Base-by-base conservation (phyloP, 2,329 filamentous ascomycete genomes). In the Neodidymelliopsis sp. region DNA sequence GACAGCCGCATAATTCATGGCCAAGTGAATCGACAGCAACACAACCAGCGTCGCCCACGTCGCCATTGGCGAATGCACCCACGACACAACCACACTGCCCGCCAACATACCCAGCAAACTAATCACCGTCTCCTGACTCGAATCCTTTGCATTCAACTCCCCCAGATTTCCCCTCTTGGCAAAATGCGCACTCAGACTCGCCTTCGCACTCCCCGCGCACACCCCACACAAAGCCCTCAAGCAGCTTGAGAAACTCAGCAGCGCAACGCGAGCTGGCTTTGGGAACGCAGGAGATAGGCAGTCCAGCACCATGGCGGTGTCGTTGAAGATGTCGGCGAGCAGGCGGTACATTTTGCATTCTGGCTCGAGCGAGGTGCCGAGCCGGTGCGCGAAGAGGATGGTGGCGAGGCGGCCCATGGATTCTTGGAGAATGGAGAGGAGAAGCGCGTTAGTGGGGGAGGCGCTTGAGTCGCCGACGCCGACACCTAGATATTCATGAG, bases 131-230 rank as follows among this genome's bases (percentile, higher is more conserved):
- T 97, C 94, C 75, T 97, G 94, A 58, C 90, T 95, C 10, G 91
- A 91, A 70, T 97, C 93, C 81, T 96, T 87, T 77, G 93, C 92
- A 74, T 97, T 97, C 47, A 99, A 80, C 72, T 97, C 93, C 2
- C 90, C 93, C 33, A 97, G 75, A 70, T 97, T 97, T 27, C 91
- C 90, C 67, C 86, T 85, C 59, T 81, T 84, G 7, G 93, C 91
- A 77, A 99, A 97, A 74, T 99, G 94, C 9, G 90, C 89, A 67
- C 90, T 94, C 60, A 99, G 75, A 53, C 89, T 92, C 2, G 93
- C 93, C 73, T 97, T 97, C 56, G 90, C 89, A 44, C 90, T 91
- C 10, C 89, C 91, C 0, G 91, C 93, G 0, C 93, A 90, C 4
- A 97, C 91, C 19, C 93, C 94, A 67, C 94, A 97, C 0, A 97